These are phyloP conservation scores for Phytophthora melonis DNA, from an alignment of 352 stramenopile species.

Conservation along the genomic window DNA sequence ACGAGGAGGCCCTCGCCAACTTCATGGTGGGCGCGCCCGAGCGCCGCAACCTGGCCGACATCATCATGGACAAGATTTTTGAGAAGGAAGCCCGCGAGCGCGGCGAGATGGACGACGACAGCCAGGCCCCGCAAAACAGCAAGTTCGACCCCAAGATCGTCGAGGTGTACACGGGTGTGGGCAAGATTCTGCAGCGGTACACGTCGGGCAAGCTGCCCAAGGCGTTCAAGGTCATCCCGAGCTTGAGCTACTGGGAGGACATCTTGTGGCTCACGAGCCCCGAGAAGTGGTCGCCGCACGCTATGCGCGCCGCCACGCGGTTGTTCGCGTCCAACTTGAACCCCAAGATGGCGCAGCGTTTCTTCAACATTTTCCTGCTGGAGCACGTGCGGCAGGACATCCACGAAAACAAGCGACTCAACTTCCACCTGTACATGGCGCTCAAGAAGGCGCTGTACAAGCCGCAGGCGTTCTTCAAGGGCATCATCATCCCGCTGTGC, in stretches of 20 bases:
- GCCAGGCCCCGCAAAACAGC: slow-evolving; percentile 52
- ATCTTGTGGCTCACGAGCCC: slow-evolving; percentile 98
- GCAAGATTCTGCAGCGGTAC: slow-evolving; percentile 97
- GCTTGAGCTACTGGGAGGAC: slow-evolving; percentile 98
- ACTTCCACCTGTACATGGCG: slow-evolving; percentile 99
- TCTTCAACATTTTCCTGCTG: slow-evolving; percentile 99
- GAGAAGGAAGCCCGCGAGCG: slow-evolving; percentile 94
- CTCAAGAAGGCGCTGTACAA: slow-evolving; percentile 99
- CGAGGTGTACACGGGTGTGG: slow-evolving; percentile 99
- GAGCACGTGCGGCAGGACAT: slow-evolving; percentile 98
- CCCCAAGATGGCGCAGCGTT: slow-evolving; percentile 99
- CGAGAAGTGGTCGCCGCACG: slow-evolving; percentile 98
- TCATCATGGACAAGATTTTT: slow-evolving; percentile 99
- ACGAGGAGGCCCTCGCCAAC: slow-evolving; percentile 88
- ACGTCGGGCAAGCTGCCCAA: slow-evolving; percentile 99
- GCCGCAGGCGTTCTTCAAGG: slow-evolving; percentile 99
- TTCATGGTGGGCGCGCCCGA: slow-evolving; percentile 89
- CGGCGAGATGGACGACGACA: slow-evolving; percentile 78
- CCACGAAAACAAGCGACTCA: slow-evolving; percentile 97
- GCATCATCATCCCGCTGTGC: slow-evolving; percentile 98
- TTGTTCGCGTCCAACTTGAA: slow-evolving; percentile 99
- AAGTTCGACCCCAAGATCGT: slow-evolving; percentile 96
- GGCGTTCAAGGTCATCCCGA: slow-evolving; percentile 99
- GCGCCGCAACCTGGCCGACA: slow-evolving; percentile 96
- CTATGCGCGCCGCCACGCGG: slow-evolving; percentile 97